These are phyloP conservation scores for Metschnikowia lochheadii DNA, from an alignment of 805 yeast species.

Conservation along the genomic window DNA sequence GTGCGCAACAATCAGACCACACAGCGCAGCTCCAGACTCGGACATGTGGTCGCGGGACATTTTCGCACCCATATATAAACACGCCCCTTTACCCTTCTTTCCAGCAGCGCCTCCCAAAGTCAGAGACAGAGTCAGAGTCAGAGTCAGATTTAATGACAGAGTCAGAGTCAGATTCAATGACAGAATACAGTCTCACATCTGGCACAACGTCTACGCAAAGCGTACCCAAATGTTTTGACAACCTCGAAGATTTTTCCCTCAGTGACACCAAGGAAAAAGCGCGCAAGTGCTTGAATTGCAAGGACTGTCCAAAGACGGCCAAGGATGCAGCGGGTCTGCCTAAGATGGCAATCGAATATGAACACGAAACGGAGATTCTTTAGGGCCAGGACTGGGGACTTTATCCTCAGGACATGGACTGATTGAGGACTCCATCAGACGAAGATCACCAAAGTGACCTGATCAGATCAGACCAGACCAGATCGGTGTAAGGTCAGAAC, in stretches of 20 bases:
- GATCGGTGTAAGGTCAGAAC: no score
- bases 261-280: background rate
- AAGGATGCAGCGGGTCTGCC: background rate
- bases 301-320: constrained; percentile 3
- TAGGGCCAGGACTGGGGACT: no score
- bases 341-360: constrained; percentile 2
- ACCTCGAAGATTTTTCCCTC: background rate
- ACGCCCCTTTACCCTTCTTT: background rate
- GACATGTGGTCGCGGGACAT: background rate
- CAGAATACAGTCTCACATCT: background rate
- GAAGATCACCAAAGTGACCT: no score
- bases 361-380: constrained; percentile 20
- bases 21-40: constrained; percentile 3
- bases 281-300: background rate
- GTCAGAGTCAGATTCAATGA: background rate
- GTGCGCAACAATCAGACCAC: constrained; percentile 4
- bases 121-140: no score
- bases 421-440: no score
- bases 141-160: no score
- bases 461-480: no score
- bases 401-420: no score
- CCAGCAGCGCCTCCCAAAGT: background rate
- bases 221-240: background rate
- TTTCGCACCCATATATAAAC: constrained; percentile 6
- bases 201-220: background rate